Evolutionary conservation across 2,329 filamentous ascomycete species (phyloP).

Genomic region (Arthrobotrys sinensis): DNA sequence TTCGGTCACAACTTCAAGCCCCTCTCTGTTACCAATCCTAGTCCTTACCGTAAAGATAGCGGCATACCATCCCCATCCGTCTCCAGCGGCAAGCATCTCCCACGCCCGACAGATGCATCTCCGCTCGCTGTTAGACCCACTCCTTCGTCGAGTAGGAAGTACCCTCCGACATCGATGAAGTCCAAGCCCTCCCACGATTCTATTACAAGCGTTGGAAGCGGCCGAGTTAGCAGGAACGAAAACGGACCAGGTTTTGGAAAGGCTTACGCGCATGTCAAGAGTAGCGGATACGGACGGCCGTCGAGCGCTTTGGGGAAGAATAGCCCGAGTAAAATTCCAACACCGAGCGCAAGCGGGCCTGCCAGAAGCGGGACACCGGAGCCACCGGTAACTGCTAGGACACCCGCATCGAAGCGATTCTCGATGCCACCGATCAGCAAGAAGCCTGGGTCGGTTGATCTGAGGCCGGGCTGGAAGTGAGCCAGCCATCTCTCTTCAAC

Average conservation of each 20-base stretch:
- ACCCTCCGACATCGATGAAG: constrained; percentile 52
- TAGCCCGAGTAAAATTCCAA: constrained; percentile 52
- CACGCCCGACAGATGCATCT: constrained; percentile 39
- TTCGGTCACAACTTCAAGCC: constrained; percentile 80
- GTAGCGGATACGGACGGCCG: constrained; percentile 52
- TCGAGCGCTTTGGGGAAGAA: constrained; percentile 41
- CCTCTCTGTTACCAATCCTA: constrained; percentile 74
- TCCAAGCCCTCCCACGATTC: constrained; percentile 53
- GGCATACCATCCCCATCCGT: constrained; percentile 26
- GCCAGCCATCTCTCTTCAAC: neutral
- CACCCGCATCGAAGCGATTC: constrained; percentile 40
- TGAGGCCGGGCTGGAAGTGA: constrained; percentile 48
- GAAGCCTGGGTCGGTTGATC: constrained; percentile 49
- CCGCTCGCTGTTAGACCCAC: constrained; percentile 32
- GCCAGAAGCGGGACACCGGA: constrained; percentile 46
- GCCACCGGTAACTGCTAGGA: constrained; percentile 16
- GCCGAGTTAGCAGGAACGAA: constrained; percentile 38
- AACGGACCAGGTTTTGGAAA: constrained; percentile 7
- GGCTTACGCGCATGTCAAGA: constrained; percentile 53
- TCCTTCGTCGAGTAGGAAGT: constrained; percentile 41
- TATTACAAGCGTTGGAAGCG: constrained; percentile 41
- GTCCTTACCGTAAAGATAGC: constrained; percentile 63
- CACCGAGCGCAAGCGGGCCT: neutral
- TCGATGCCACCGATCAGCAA: constrained; percentile 59
- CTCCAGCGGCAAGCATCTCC: constrained; percentile 28